These are phyloP conservation scores for Sordariomycetes sp. DNA, from an alignment of 2,329 filamentous ascomycete genomes.

Conservation along the genomic window DNA sequence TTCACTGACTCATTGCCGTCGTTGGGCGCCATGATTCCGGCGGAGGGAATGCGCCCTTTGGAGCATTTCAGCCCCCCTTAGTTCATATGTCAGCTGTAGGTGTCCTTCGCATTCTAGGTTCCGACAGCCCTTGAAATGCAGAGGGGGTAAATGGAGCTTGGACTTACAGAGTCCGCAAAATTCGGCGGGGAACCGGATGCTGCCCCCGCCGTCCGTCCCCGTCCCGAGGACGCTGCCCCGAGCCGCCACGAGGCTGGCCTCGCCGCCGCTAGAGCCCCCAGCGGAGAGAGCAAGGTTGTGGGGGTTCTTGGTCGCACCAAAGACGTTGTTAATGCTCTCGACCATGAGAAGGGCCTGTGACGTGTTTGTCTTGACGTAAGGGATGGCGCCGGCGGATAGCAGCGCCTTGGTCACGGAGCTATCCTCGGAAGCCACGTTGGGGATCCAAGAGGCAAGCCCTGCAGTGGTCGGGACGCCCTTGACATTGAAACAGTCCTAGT, in stretches of 20 bases:
- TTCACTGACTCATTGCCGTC: not conserved
- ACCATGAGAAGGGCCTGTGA: conserved; percentile 45
- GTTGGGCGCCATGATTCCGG: not conserved
- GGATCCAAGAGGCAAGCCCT: conserved; percentile 36
- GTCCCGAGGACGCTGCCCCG: conserved; percentile 28
- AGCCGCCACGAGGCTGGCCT: conserved; percentile 26
- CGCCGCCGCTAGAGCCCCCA: conserved; percentile 55
- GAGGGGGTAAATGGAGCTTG: conserved; percentile 6
- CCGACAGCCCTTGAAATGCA: not conserved
- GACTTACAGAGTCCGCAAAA: conserved; percentile 19
- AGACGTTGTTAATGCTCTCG: conserved; percentile 53
- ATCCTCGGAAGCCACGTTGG: not conserved
- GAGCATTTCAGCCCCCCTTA: not conserved
- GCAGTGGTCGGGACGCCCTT: conserved; percentile 37
- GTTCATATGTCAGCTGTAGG: not conserved
- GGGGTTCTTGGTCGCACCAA: conserved; percentile 53
- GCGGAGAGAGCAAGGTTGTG: conserved; percentile 47
- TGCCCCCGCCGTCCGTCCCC: conserved; percentile 30
- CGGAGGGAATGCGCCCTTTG: not conserved
- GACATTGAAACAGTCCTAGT: conserved; percentile 23
- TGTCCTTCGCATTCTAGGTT: not conserved
- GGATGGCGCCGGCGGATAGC: conserved; percentile 33
- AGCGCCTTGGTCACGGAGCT: not conserved
- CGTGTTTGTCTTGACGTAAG: conserved; percentile 60
- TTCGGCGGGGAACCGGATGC: conserved; percentile 23